Evolutionary conservation across 352 stramenopile species (phyloP).

Genomic region (Pythium coloratum): DNA sequence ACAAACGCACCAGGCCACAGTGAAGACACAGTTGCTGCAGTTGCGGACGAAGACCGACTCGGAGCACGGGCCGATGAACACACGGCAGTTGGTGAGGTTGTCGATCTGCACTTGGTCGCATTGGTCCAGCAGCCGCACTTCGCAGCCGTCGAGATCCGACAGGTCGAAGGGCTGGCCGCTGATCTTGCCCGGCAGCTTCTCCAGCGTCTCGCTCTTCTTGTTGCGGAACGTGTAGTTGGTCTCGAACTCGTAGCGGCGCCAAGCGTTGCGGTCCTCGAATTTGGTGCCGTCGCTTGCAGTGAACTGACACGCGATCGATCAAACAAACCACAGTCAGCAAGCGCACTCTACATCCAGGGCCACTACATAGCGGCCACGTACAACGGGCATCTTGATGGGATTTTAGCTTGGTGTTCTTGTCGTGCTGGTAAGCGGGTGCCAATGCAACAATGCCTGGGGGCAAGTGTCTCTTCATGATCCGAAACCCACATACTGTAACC

Average conservation of each 20-base stretch:
- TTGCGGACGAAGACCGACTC: slow-evolving; percentile 91
- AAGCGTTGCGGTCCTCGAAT: slow-evolving; percentile 82
- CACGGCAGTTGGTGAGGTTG: slow-evolving; percentile 80
- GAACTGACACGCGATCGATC: slow-evolving; percentile 36
- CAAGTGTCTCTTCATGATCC: slow-evolving; percentile 20
- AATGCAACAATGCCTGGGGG: background rate
- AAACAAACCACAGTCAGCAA: slow-evolving; percentile 19
- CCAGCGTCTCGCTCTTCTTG: slow-evolving; percentile 73
- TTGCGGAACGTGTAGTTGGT: slow-evolving; percentile 92
- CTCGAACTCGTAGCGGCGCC: slow-evolving; percentile 90
- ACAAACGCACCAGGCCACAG: slow-evolving; percentile 69
- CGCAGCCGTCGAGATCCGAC: slow-evolving; percentile 76
- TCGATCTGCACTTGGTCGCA: slow-evolving; percentile 92
- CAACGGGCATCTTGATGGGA: slow-evolving; percentile 16
- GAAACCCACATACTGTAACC: background rate
- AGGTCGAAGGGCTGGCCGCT: slow-evolving; percentile 89
- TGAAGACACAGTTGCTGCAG: slow-evolving; percentile 90
- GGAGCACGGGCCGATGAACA: slow-evolving; percentile 86
- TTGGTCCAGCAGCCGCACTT: slow-evolving; percentile 85
- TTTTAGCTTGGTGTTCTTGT: background rate
- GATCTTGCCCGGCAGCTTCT: slow-evolving; percentile 81
- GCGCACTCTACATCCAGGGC: background rate
- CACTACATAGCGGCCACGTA: background rate
- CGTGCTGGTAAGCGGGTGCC: too few relatives aligned
- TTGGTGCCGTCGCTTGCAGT: slow-evolving; percentile 85